Conservation (phyloP, 495 filamentous ascomycete genomes). For the Talaromyces adpressus region DNA sequence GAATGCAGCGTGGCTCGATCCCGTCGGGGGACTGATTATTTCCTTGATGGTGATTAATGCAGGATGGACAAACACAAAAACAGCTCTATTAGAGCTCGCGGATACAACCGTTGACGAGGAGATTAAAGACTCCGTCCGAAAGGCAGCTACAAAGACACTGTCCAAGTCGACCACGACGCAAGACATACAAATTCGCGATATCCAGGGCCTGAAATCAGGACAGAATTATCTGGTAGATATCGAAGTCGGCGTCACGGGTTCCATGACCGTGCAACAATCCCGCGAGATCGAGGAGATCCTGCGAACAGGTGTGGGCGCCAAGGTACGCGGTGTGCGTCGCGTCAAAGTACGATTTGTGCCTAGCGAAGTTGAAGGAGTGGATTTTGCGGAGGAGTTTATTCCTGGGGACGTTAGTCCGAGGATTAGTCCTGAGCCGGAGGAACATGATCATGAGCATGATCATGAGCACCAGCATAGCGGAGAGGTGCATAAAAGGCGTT, state of each 20-base stretch:
- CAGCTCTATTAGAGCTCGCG: conserved; percentile 77
- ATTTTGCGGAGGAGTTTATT: conserved; percentile 76
- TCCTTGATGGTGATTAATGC: conserved; percentile 89
- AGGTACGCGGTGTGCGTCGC: conserved; percentile 72
- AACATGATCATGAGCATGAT: conserved; percentile 32
- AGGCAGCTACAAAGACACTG: conserved; percentile 54
- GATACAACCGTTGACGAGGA: conserved; percentile 85
- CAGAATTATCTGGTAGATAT: conserved; percentile 92
- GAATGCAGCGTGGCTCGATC: conserved; percentile 85
- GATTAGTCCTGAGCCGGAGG: conserved; percentile 61
- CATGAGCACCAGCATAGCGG: conserved; percentile 30
- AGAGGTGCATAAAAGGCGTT: conserved; percentile 13
- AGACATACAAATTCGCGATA: conserved; percentile 55
- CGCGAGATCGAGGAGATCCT: conserved; percentile 64
- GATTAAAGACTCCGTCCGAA: conserved; percentile 60
- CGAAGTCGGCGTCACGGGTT: conserved; percentile 67
- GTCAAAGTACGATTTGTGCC: conserved; percentile 79
- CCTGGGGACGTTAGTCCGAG: conserved; percentile 52
- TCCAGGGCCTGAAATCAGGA: conserved; percentile 86
- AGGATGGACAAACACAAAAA: conserved; percentile 76
- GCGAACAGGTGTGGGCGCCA: conserved; percentile 59
- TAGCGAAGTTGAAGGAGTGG: conserved; percentile 40
- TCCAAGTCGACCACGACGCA: conserved; percentile 26
- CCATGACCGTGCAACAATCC: conserved; percentile 63
- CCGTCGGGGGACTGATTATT: conserved; percentile 87